Conservation (phyloP, 768 basidiomycete genomes). For the Lenzites betulinus region DNA sequence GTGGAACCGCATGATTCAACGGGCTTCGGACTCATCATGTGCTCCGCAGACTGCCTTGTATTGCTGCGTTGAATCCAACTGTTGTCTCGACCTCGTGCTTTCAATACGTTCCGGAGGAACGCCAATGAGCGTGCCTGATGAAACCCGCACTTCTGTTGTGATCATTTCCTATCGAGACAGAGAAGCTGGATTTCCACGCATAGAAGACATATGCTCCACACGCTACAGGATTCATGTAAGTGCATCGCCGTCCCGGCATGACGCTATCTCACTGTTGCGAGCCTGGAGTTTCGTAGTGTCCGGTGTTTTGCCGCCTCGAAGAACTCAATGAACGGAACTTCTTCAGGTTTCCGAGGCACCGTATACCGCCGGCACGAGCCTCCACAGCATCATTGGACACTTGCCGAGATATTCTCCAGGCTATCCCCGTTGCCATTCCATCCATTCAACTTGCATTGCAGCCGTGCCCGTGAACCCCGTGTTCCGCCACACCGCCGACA, state of each 20-base stretch:
- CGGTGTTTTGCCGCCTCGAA: slow-evolving; percentile 10
- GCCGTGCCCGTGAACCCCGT: not conserved
- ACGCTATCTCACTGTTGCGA: not conserved
- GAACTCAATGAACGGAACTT: not conserved
- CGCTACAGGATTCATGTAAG: not conserved
- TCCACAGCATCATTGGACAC: not conserved
- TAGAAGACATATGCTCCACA: not conserved
- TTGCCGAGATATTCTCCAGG: slow-evolving; percentile 15
- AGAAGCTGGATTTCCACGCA: not conserved
- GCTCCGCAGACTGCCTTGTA: not conserved
- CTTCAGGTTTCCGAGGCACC: slow-evolving; percentile 4
- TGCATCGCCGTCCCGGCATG: not conserved
- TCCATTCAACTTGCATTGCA: not conserved
- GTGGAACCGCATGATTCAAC: not conserved
- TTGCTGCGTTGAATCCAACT: not conserved
- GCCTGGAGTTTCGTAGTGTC: not conserved
- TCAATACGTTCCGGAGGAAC: not conserved
- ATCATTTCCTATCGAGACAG: slow-evolving; percentile 13
- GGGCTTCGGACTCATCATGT: not conserved
- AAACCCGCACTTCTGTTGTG: not conserved
- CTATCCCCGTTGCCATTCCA: slow-evolving; percentile 10
- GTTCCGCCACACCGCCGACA: not conserved
- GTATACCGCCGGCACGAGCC: slow-evolving; percentile 3
- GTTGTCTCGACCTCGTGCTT: not conserved
- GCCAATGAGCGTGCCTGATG: not conserved